Evolutionary conservation across 1,139 yeast genomes (phyloP), one percentile per base, ranked within the genome.

Genomic region (Hyphopichia wangnamkhiaoensis): DNA sequence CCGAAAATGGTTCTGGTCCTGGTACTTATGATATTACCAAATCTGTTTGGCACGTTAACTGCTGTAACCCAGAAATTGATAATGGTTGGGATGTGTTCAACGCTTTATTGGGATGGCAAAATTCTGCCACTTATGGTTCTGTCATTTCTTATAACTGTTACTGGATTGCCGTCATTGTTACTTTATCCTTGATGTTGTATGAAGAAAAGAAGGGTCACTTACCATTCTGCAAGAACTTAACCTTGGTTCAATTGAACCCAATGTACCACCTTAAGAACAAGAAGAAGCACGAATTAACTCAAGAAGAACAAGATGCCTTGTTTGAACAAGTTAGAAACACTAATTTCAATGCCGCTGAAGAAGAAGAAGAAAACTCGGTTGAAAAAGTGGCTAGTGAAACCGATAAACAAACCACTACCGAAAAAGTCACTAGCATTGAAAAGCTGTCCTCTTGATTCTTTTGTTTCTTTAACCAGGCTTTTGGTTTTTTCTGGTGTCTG

Each of bases 81-180:
- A 83, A 87, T 45, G 94, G 94, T 68, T 90, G 96, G 96, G 94
- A 86, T 79, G 80, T 90, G 45, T 89, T 90, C 76, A 89, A 88
- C 56, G 85, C 95, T 10, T 63, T 87, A 40, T 67, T 88, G 39
- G 95, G 95, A 49, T 88, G 96, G 96, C 95, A 87, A 68, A 88
- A 88, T 64, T 76, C 90, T 41, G 96, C 96, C 43, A 89, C 95
- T 47, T 79, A 87, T 56, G 95, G 95, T 39, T 85, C 95, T 1
- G 89, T 90, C 45, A 69, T 89, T 35, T 77, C 90, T 37, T 90
- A 90, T 71, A 88, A 87, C 67, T 52, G 86, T 35, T 90, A 89
- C 68, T 90, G 97, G 97, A 48, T 84, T 28, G 65, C 66, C 12
- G 61, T 89, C 40, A 81, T 87, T 46, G 51, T 63, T 24, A 67